Evolutionary conservation across 306 rosid genomes (phyloP).

Genomic region (Macrotyloma uniflorum): DNA sequence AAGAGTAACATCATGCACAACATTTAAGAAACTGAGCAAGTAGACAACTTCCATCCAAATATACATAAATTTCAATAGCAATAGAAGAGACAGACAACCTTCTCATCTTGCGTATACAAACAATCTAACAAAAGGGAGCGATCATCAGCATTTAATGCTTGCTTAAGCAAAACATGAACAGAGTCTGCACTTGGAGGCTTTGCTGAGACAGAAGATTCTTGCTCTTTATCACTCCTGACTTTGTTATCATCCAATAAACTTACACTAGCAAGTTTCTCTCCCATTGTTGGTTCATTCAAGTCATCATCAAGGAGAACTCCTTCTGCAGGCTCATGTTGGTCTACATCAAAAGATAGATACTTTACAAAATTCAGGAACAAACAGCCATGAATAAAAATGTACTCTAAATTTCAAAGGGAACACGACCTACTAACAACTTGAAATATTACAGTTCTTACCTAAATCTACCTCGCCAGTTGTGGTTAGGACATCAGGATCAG

Average conservation of each 20-base stretch:
- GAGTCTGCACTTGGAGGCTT: constrained; percentile 79
- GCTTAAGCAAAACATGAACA: constrained; percentile 70
- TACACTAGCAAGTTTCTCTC: constrained; percentile 69
- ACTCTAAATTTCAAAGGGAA: neutral
- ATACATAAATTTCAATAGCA: neutral
- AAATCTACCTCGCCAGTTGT: constrained; percentile 10
- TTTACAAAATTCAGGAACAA: no score
- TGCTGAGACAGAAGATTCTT: constrained; percentile 41
- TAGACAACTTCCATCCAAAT: neutral
- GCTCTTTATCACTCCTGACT: constrained; percentile 30
- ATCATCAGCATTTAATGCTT: constrained; percentile 79
- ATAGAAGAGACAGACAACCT: constrained; percentile 40
- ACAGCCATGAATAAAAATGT: no score
- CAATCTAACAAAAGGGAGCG: constrained; percentile 65
- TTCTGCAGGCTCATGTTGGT: constrained; percentile 49
- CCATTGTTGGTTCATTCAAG: constrained; percentile 71
- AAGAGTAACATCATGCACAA: constrained; percentile 4
- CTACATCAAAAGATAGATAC: no score
- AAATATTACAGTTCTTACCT: neutral
- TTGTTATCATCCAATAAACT: constrained; percentile 42
- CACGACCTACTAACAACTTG: neutral
- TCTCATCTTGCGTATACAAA: constrained; percentile 71
- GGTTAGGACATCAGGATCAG: constrained; percentile 28
- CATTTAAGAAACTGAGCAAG: no score
- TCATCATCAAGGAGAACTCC: constrained; percentile 52